These are phyloP conservation scores for Plectosphaerella cucumerina DNA, from an alignment of 2,329 filamentous ascomycete species.

Conservation along the genomic window DNA sequence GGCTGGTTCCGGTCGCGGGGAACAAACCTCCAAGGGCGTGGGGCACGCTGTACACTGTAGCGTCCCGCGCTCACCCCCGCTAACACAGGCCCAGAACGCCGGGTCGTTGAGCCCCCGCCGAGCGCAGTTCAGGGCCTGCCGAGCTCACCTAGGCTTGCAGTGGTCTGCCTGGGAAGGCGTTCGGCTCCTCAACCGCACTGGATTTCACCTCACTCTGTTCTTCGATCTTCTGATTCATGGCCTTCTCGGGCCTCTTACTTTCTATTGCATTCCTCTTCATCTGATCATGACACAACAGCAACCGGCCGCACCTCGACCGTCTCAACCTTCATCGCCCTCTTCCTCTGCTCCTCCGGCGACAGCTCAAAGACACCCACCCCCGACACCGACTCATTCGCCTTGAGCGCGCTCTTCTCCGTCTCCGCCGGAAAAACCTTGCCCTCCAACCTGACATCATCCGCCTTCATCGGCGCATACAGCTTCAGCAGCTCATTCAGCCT, in stretches of 20 bases:
- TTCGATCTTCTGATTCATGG: not conserved
- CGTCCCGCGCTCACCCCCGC: too few relatives aligned
- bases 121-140: too few relatives aligned
- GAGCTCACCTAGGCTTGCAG: too few relatives aligned
- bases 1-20: too few relatives aligned
- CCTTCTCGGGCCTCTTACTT: not conserved
- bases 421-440: constrained; percentile 21
- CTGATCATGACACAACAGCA: constrained; percentile 1
- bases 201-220: not conserved
- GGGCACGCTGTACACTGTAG: too few relatives aligned
- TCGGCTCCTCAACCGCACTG: not conserved
- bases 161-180: too few relatives aligned
- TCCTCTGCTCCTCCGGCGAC: constrained; percentile 19
- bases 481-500: constrained; percentile 34
- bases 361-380: constrained; percentile 24
- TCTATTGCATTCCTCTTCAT: not conserved
- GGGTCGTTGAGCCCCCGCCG: too few relatives aligned
- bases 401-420: not conserved
- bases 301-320: not conserved
- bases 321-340: constrained; percentile 5
- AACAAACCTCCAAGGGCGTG: too few relatives aligned
- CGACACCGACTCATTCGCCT: constrained; percentile 15
- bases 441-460: constrained; percentile 15
- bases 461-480: constrained; percentile 18
- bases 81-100: too few relatives aligned